Evolutionary conservation across 1,284 basidiomycete genomes (phyloP), one percentile per base, ranked within the genome.

Genomic region (Tremellales sp.): DNA sequence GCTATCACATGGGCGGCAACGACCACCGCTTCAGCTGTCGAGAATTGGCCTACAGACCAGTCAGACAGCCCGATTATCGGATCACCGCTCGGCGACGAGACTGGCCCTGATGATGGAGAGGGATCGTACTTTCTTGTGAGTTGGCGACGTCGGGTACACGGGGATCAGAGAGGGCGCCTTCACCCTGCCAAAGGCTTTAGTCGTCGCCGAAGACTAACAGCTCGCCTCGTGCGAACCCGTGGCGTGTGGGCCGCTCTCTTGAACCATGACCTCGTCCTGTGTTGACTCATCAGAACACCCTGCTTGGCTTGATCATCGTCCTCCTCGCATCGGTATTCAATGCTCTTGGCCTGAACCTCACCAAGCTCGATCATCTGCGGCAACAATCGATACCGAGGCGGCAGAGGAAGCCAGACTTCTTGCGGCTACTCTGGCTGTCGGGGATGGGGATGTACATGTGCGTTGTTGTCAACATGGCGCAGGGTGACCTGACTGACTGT

Each of bases 361-460:
- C 73, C 27, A 75, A 76, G 54, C 58, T 74, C 37, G 72, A 74
- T 48, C 73, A 76, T 62, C 57, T 70, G 37, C 49, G 64, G 40
- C 68, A 70, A 46, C 65, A 67, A 40, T 47, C 33, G 4, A 59
- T 75, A 42, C 72, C 73, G 17, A 68, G 63, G 51, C 37, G 60
- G 11, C 60, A 68, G 48, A 48, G 73, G 23, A 58, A 56, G 57
- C 58, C 62, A 46, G 71, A 74, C 40, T 75, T 63, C 37, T 51
- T 72, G 49, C 53, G 74, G 17, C 53, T 70, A n/a, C 42, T 72
- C 27, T 76, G 74, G 74, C 49, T 75, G 1, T 64, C 57, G 2
- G 74, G 74, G 8, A 75, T 75, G 73, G 64, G 68, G 2, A 67
- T 65, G 46, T 75, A 75, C 51, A 74, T 75, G 69, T 74, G 54